These are phyloP conservation scores for Chalaropsis ovoidea DNA, from an alignment of 2,329 filamentous ascomycete genomes.

Conservation along the genomic window DNA sequence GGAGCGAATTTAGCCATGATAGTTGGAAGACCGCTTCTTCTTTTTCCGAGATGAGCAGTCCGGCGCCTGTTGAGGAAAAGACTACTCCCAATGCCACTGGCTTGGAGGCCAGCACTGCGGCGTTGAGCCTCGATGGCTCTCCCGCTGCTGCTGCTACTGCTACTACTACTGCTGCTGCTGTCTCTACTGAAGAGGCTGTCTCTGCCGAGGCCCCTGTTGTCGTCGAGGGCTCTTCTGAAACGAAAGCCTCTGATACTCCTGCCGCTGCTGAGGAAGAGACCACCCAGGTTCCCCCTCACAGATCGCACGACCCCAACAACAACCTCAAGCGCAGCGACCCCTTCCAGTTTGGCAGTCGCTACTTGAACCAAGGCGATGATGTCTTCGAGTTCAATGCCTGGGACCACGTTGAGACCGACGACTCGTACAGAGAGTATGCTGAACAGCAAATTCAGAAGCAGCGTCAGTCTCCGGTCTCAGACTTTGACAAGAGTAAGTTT, in stretches of 20 bases:
- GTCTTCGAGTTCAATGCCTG: conserved; percentile 97
- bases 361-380: conserved; percentile 71
- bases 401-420: conserved; percentile 94
- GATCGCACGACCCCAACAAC: conserved; percentile 59
- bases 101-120: conserved; percentile 17
- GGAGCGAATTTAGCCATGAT: conserved; percentile 21
- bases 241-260: conserved; percentile 5
- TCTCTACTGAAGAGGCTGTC: conserved; percentile 1
- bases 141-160: not conserved
- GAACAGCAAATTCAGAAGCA: conserved; percentile 77
- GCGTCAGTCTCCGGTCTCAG: conserved; percentile 73
- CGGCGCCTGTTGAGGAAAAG: conserved; percentile 23
- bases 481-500: conserved; percentile 73
- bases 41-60: conserved; percentile 24
- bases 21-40: conserved; percentile 17
- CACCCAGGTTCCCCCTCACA: conserved; percentile 44
- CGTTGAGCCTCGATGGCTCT: conserved; percentile 19
- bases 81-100: conserved; percentile 15
- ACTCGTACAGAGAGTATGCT: conserved; percentile 75
- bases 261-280: conserved; percentile 6
- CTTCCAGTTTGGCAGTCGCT: conserved; percentile 89
- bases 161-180: not conserved
- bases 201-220: conserved; percentile 8
- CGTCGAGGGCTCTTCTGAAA: conserved; percentile 16
- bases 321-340: conserved; percentile 84